Base-by-base conservation (phyloP, 495 filamentous ascomycete genomes). In the Saxispiralis lemnorum region DNA sequence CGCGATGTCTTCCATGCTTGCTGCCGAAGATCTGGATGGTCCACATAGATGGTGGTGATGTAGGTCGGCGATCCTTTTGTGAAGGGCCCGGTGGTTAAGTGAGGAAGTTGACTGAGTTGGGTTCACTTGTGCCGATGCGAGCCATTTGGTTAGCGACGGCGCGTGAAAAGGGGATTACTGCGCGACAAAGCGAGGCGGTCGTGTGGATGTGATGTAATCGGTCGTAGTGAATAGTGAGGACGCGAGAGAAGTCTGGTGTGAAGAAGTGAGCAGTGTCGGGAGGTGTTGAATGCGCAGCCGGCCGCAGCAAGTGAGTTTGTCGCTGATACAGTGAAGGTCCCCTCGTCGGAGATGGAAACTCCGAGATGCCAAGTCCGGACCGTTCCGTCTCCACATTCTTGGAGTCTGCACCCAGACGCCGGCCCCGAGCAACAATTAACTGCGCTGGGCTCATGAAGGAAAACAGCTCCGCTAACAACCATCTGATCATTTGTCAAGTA, bases 51-150 rank as follows among this genome's bases (percentile, higher is more conserved):
- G 35, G n/a, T 19, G 12, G 3, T 31, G 16, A 10, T 17, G 30
- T n/a, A 57, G 57, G 51, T 45, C 9, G 24, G 52, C 59, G 63
- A 69, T 63, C 64, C 64, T 63, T 67, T 65, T 65, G 65, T 67
- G 65, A 57, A 60, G 63, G 60, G 24, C 24, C 24, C 63, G 55
- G 59, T 61, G 61, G 68, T 75, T 71, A 76, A 57, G 70, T 68
- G 60, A 56, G 63, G 59, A 63, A 63, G 57, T 59, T 61, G 49
- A 61, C 55, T 55, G 64, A 56, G 54, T 49, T 45, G 48, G 28
- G 49, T 38, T 33, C 37, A 48, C 32, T 33, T 48, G 45, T 45
- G 46, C 56, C 56, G 51, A 49, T 49, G 56, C 54, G 51, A 58
- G 65, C 64, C 64, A 67, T 67, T 44, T 43, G 38, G 35, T 39